Base-by-base conservation (phyloP, 805 yeast genomes). In the Candida takata region DNA sequence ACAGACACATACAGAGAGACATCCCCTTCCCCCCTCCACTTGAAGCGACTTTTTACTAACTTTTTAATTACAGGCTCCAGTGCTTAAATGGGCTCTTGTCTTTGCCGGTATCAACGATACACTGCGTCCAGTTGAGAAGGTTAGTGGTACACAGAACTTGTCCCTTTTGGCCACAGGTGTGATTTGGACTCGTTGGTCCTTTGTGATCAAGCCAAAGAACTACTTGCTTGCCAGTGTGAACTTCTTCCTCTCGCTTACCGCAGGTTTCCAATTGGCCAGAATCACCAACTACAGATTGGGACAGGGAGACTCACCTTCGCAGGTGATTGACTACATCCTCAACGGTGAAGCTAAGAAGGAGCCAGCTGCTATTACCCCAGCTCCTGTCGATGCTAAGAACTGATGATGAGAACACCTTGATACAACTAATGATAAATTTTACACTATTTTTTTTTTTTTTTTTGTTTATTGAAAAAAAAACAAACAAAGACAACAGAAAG, bases 151-250 rank as follows among this genome's bases (percentile, higher is more conserved):
- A 17, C 95, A 84, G 62, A 64, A 57, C 76, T 41, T 52, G 29
- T 51, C 97, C 2, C 69, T 90, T 39, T 71, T 84, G 50, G 87
- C 88, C 31, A 90, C 98, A 2, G 98, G 97, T 37, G 76, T 77
- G 36, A 86, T 90, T 51, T 90, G 98, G 98, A 90, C 98, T 24
- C 77, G 98, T 61, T 90, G 97, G 97, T 87, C 96, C 12, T 74
- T 88, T 62, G 92, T 88, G 45, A 90, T 90, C 55, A 77, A 67
- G 46, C 98, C 98, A 28, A 80, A 82, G 64, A 90, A 90, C 63
- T 70, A 72, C 49, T 65, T 92, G 42, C 70, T 92, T 47, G 98
- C 97, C 4, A 77, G 90, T 20, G 98, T 90, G 37, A 90, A 90
- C 64, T 86, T 87, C 69, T 90, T 92, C 72, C 67, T 90, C 36